Evolutionary conservation across 1,284 basidiomycete genomes (phyloP).

Genomic region (Boletus sp.): DNA sequence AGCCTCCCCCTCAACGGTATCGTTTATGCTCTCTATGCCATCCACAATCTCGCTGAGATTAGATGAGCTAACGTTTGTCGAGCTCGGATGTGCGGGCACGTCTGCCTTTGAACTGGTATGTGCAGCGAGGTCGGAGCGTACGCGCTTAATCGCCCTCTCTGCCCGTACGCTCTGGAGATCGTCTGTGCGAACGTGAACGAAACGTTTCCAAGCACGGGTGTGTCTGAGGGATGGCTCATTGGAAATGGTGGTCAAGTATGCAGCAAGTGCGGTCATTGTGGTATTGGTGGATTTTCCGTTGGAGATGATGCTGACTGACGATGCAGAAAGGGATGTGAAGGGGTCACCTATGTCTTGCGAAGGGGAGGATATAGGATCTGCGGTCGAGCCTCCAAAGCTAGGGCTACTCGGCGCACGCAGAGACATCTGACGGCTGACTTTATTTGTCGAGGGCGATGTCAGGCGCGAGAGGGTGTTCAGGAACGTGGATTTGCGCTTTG

Average conservation of each 20-base stretch:
- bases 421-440: slow-evolving; percentile 45
- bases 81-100: slow-evolving; percentile 25
- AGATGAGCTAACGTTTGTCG: slow-evolving; percentile 33
- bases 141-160: slow-evolving; percentile 86
- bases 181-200: slow-evolving; percentile 81
- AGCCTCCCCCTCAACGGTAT: slow-evolving; percentile 31
- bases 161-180: slow-evolving; percentile 85
- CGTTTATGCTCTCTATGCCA: slow-evolving; percentile 38
- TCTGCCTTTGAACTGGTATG: slow-evolving; percentile 50
- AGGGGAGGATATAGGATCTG: slow-evolving; percentile 53
- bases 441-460: slow-evolving; percentile 63
- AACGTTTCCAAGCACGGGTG: slow-evolving; percentile 80
- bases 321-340: slow-evolving; percentile 50
- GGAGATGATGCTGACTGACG: slow-evolving; percentile 30
- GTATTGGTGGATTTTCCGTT: slow-evolving; percentile 41
- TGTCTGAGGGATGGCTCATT: slow-evolving; percentile 66
- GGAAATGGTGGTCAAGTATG: slow-evolving; percentile 78
- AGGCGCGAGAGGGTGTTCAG: slow-evolving; percentile 80
- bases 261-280: slow-evolving; percentile 70
- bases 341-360: slow-evolving; percentile 62
- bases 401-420: slow-evolving; percentile 38
- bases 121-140: slow-evolving; percentile 80
- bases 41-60: slow-evolving; percentile 35
- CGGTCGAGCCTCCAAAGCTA: slow-evolving; percentile 28
- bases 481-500: slow-evolving; percentile 79